Evolutionary conservation across 2,329 filamentous ascomycete species (phyloP), one percentile per base, ranked within the genome.

Genomic region (Diaporthe vexans): DNA sequence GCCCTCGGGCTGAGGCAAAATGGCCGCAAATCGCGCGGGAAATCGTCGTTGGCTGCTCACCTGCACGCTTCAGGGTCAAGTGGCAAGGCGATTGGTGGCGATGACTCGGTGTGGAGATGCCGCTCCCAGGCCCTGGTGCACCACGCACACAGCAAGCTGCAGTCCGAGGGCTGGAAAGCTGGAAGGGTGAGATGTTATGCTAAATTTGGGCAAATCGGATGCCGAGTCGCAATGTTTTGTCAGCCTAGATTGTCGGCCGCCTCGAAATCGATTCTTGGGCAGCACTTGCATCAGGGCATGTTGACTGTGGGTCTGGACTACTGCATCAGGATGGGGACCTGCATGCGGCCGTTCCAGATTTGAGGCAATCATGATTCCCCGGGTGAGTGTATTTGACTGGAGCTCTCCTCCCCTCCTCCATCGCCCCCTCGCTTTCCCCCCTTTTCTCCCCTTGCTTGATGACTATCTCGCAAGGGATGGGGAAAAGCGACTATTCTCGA

Each of bases 381-480:
- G 43, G 48, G 61, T 63, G 54, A 33, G 33, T 54, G 72, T 73
- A 71, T 61, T 74, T 69, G 56, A 72, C 72, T 72, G 74, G 74
- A 52, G 73, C 70, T 26, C 21, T 33, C 43, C 57, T 59, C 33
- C 24, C 48, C 37, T 56, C 56, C 46, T 58, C 63, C 13, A 70
- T 63, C 43, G 21, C 43, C 71, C 77, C 75, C 77, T 77, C 79
- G 71, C 74, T 77, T 75, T 74, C 46, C 74, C 75, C 26, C 46
- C 51, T 67, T 40, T 67, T 76, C 72, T 75, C 75, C 71, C 74
- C 74, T 63, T 77, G 40, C 61, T 61, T 43, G 73, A 73, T 76
- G 73, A 79, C 77, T 79, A 76, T 80, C 79, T 79, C 77, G 76
- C 79, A 78, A 79, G 81, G 81, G 78, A 82, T 82, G 81, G 81